Conservation (phyloP, 1,284 basidiomycete genomes). For the Agaricales sp. region DNA sequence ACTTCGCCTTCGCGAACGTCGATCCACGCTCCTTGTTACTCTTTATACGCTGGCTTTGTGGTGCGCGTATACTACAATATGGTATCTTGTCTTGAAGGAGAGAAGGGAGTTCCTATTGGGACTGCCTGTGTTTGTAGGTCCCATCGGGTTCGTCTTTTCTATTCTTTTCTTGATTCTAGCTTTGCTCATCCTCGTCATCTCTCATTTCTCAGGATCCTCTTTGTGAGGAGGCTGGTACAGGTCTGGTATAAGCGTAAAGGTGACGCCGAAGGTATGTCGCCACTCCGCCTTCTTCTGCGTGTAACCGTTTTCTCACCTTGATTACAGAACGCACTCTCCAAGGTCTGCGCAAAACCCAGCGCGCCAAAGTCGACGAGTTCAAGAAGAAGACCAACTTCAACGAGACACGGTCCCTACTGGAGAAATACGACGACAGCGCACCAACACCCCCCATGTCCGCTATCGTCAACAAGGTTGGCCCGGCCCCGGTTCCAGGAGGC, state of each 20-base stretch:
- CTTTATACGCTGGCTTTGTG: slow-evolving; percentile 76
- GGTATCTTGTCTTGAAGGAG: slow-evolving; percentile 59
- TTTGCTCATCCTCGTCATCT: slow-evolving; percentile 7
- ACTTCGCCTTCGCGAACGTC: slow-evolving; percentile 78
- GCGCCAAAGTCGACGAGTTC: slow-evolving; percentile 88
- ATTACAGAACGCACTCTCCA: slow-evolving; percentile 71
- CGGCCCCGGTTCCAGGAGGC: slow-evolving; percentile 13
- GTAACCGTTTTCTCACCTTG: not conserved
- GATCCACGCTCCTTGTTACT: slow-evolving; percentile 74
- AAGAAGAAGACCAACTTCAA: slow-evolving; percentile 98
- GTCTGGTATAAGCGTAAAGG: slow-evolving; percentile 83
- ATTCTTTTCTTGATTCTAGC: slow-evolving; percentile 3
- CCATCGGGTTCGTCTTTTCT: slow-evolving; percentile 58
- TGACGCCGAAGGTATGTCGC: slow-evolving; percentile 68
- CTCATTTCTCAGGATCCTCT: slow-evolving; percentile 54
- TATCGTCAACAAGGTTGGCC: slow-evolving; percentile 19
- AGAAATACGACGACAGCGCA: slow-evolving; percentile 71
- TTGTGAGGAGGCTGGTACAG: slow-evolving; percentile 75
- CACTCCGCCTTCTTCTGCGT: not conserved
- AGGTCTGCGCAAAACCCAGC: slow-evolving; percentile 68
- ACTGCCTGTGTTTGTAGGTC: slow-evolving; percentile 58
- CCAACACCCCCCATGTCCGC: slow-evolving; percentile 24
- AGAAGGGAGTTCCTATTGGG: slow-evolving; percentile 36
- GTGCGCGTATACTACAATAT: slow-evolving; percentile 71
- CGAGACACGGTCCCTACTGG: slow-evolving; percentile 80